phyloP scores from a whole-genome alignment of 305 asterid species.

The Fraxinus velutina region DNA sequence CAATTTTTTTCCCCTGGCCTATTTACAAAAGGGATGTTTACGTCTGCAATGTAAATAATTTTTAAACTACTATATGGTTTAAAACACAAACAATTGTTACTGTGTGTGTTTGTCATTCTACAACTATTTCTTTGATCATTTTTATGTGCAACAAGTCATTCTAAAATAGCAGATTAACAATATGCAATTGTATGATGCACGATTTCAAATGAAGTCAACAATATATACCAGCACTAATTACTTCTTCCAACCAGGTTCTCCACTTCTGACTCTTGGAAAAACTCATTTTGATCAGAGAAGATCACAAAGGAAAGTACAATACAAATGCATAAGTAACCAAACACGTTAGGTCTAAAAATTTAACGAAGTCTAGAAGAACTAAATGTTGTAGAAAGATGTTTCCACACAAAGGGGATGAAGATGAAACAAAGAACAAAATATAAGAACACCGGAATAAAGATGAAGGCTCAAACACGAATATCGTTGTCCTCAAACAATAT shows the following conservation, averaged over 20 bases:
- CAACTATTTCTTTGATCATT: background rate
- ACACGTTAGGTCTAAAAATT: background rate
- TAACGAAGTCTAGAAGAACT: background rate
- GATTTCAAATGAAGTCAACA: background rate
- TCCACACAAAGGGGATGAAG: background rate
- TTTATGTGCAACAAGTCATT: background rate
- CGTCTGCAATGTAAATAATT: background rate
- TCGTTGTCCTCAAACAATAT: background rate
- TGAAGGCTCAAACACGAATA: background rate
- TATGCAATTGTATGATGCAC: background rate
- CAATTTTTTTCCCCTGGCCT: slow-evolving; percentile 2
- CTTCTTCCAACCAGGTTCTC: background rate
- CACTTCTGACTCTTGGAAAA: background rate
- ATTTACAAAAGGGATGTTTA: background rate
- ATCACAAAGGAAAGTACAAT: background rate
- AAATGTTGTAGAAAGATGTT: background rate
- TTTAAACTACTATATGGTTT: background rate
- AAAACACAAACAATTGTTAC: background rate
- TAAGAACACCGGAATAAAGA: background rate
- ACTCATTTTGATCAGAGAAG: background rate
- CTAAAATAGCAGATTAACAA: background rate
- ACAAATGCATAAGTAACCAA: background rate
- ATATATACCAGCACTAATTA: background rate
- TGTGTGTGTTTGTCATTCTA: background rate
- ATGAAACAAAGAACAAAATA: background rate